Evolutionary conservation across 352 stramenopile species (phyloP), one percentile per base, ranked within the genome.

Genomic region (Nothophytophthora sp.): DNA sequence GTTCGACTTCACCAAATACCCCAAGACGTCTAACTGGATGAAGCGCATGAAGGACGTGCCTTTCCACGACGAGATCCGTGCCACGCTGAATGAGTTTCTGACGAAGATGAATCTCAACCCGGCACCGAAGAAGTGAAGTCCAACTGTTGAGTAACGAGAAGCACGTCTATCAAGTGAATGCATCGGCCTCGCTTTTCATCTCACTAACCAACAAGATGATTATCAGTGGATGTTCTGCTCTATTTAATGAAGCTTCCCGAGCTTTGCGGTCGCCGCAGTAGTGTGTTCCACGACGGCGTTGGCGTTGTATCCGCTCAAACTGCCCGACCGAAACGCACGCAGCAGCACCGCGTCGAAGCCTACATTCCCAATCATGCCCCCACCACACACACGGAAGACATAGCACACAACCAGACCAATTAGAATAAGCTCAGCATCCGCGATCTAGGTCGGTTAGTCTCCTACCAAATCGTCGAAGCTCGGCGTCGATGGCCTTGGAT

Each of bases 261-360:
- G n/a, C n/a, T n/a, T n/a, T n/a, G n/a, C n/a, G n/a, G n/a, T n/a
- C n/a, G 60, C 44, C 22, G 37, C 46, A n/a, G 58, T 39, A 5
- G 62, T 73, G 15, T 73, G 67, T 5, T 73, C 40, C 3, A 73
- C 63, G 0, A 63, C 48, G 38, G 27, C 11, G 42, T 49, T 34
- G 5, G 54, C 50, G 4, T 57, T 70, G 43, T 87, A 90, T n/a
- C 81, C 78, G 50, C 77, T 91, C 11, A 91, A 30, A 47, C 76
- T 87, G 6, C 81, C 81, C 0, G 81, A 82, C 3, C 66, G 64
- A 23, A 91, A 91, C 0, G 60, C 48, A 22, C 81, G 75, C 12
- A 91, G 44, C 2, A 72, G 52, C 5, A 89, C 74, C 9, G 63
- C 48, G 18, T 67, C 49, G 27, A 91, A 91, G 12, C 81, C 81